Evolutionary conservation across 768 basidiomycete genomes (phyloP).

Genomic region (Russula sp.): DNA sequence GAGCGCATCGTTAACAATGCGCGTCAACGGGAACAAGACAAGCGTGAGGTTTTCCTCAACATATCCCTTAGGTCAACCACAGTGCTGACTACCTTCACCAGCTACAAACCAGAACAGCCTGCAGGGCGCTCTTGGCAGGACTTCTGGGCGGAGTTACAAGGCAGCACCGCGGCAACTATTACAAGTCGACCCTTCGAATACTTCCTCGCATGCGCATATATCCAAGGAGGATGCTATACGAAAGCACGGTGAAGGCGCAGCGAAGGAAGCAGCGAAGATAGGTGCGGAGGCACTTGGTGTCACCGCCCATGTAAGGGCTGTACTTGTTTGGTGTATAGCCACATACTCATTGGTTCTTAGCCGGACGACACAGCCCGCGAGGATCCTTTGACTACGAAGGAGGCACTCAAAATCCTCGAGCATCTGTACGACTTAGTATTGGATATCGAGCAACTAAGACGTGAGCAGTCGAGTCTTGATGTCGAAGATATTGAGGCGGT

Average conservation of each 20-base stretch:
- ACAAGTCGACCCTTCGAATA: slow-evolving; percentile 63
- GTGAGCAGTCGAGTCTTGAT: slow-evolving; percentile 67
- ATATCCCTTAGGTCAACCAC: background rate
- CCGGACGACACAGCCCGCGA: slow-evolving; percentile 53
- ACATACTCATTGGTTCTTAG: slow-evolving; percentile 29
- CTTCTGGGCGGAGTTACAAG: slow-evolving; percentile 88
- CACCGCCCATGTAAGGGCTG: slow-evolving; percentile 42
- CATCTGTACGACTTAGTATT: slow-evolving; percentile 78
- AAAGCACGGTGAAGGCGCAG: slow-evolving; percentile 46
- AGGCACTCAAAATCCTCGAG: slow-evolving; percentile 75
- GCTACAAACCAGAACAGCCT: slow-evolving; percentile 49
- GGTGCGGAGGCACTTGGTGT: slow-evolving; percentile 65
- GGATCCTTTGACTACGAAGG: slow-evolving; percentile 72
- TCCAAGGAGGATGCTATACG: slow-evolving; percentile 45
- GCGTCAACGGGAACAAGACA: slow-evolving; percentile 78
- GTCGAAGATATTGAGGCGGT: slow-evolving; percentile 35
- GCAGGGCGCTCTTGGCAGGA: slow-evolving; percentile 91
- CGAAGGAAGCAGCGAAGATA: slow-evolving; percentile 66
- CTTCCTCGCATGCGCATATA: slow-evolving; percentile 40
- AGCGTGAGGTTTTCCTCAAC: slow-evolving; percentile 43
- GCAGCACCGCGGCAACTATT: slow-evolving; percentile 95
- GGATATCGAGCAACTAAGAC: slow-evolving; percentile 74
- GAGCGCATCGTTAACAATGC: slow-evolving; percentile 94
- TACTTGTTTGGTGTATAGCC: background rate
- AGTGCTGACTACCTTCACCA: slow-evolving; percentile 30